Base-by-base conservation (phyloP, 1,284 basidiomycete species). In the Papiliotrema terrestris region DNA sequence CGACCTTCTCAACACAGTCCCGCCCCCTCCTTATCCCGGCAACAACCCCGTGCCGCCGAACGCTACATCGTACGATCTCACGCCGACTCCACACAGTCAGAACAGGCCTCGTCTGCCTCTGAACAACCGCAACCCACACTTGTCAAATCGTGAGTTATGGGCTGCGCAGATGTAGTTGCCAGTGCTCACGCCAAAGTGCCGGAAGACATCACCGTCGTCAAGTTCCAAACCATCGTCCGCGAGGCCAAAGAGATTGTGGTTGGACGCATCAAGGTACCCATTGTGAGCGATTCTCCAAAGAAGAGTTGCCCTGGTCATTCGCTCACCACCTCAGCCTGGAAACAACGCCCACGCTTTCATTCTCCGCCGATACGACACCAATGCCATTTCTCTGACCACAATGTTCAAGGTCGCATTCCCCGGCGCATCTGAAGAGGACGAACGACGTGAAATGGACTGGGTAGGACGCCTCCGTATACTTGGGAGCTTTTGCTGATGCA, bases 341-440 rank as follows among this genome's bases (percentile, higher is more conserved):
- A 48, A 57, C 20, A 48, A 61, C 25, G 56, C 64, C 46, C 91
- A 95, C 76, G 90, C 92, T n/a, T 95, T 95, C 75, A 89, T 97
- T 71, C 86, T 97, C 54, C 86, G 92, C 60, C 86, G 95, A 57
- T 96, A 92, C 71, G 95, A 99, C 79, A 98, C 95, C 6, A 86
- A 91, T 61, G 94, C 94, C 23, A 84, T 99, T 76, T 92, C 89
- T 57, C 86, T 95, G 19, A 96, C 93, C 5, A 96, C 95, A 58
- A 96, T 99, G 91, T 98, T 92, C 81, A 90, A 92, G 64, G 91
- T 94, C 25, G 92, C 94, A 0, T 98, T 94, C 78, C 95, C 96
- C 9, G 84, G 81, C 52, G 89, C 93, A 0, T 79, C 81, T 32
- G 89, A 91, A 2, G 81, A 83, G 45, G 86, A 87, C 20, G 95